Evolutionary conservation across 2,329 filamentous ascomycete genomes (phyloP).

Genomic region (Phyllosticta capitalensis): DNA sequence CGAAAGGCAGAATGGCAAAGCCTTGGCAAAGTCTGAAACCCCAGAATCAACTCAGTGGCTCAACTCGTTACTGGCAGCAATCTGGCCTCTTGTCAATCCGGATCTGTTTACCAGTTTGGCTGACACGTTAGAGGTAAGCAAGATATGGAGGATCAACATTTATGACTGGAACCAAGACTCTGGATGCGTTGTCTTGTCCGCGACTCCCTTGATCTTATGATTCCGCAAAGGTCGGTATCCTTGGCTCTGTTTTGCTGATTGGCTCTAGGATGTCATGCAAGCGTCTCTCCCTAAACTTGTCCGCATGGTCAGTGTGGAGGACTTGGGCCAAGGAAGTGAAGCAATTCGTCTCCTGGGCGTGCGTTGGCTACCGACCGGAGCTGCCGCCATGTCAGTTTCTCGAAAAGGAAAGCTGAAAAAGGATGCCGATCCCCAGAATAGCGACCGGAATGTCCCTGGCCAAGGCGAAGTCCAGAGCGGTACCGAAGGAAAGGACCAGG

Average conservation of each 20-base stretch:
- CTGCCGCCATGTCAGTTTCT: slow-evolving; percentile 53
- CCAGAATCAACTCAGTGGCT: slow-evolving; percentile 64
- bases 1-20: slow-evolving; percentile 44
- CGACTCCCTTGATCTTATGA: background rate
- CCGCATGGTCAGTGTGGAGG: slow-evolving; percentile 66
- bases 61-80: slow-evolving; percentile 55
- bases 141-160: background rate
- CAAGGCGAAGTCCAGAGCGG: slow-evolving; percentile 31
- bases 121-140: slow-evolving; percentile 53
- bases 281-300: slow-evolving; percentile 60
- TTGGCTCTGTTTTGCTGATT: background rate
- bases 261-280: slow-evolving; percentile 59
- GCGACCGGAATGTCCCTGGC: slow-evolving; percentile 42
- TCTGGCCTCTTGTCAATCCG: slow-evolving; percentile 69
- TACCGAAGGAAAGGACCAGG: slow-evolving; percentile 24
- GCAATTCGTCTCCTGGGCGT: slow-evolving; percentile 60
- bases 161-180: background rate
- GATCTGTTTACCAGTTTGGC: slow-evolving; percentile 60
- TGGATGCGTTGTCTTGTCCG: background rate
- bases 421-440: slow-evolving; percentile 34
- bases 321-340: slow-evolving; percentile 67
- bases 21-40: slow-evolving; percentile 35
- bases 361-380: slow-evolving; percentile 62
- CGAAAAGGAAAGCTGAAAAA: slow-evolving; percentile 48
- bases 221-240: background rate